Evolutionary conservation across 2,329 filamentous ascomycete genomes (phyloP).

Genomic region (Hymenotorrendiella dingleyae): DNA sequence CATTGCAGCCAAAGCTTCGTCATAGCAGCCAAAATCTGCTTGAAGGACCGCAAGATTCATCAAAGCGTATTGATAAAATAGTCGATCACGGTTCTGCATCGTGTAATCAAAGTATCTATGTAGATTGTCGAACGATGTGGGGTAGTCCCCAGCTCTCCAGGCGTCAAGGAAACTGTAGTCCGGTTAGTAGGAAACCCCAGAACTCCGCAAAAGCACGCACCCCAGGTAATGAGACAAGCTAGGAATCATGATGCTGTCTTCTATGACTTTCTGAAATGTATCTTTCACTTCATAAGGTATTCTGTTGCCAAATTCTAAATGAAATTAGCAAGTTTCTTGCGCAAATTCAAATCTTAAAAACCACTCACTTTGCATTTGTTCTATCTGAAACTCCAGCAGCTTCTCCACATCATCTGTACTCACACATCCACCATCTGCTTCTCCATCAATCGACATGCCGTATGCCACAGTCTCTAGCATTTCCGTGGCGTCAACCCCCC

Average conservation of each 20-base stretch:
- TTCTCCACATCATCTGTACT: slow-evolving; percentile 77
- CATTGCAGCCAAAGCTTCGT: slow-evolving; percentile 88
- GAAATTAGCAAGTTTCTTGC: slow-evolving; percentile 17
- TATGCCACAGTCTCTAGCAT: slow-evolving; percentile 30
- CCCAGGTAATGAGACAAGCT: slow-evolving; percentile 71
- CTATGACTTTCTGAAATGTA: slow-evolving; percentile 64
- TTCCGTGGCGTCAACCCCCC: slow-evolving; percentile 43
- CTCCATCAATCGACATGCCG: slow-evolving; percentile 13
- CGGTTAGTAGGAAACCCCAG: slow-evolving; percentile 18
- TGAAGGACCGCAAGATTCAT: slow-evolving; percentile 91
- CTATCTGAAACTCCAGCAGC: slow-evolving; percentile 81
- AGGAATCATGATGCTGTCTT: slow-evolving; percentile 61
- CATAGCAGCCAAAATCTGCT: slow-evolving; percentile 87
- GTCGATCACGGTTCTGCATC: slow-evolving; percentile 74
- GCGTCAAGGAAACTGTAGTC: slow-evolving; percentile 72
- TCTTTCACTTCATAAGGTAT: slow-evolving; percentile 68
- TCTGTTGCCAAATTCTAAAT: slow-evolving; percentile 64
- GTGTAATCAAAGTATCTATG: slow-evolving; percentile 97
- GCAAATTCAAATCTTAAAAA: neutral
- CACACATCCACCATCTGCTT: slow-evolving; percentile 38
- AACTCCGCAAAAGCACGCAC: too few relatives aligned
- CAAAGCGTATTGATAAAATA: slow-evolving; percentile 90
- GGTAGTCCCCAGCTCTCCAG: slow-evolving; percentile 86
- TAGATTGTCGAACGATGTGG: slow-evolving; percentile 81
- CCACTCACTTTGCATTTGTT: slow-evolving; percentile 72